Base-by-base conservation (phyloP, 2,329 filamentous ascomycete species). In the Fusarium liriodendri region DNA sequence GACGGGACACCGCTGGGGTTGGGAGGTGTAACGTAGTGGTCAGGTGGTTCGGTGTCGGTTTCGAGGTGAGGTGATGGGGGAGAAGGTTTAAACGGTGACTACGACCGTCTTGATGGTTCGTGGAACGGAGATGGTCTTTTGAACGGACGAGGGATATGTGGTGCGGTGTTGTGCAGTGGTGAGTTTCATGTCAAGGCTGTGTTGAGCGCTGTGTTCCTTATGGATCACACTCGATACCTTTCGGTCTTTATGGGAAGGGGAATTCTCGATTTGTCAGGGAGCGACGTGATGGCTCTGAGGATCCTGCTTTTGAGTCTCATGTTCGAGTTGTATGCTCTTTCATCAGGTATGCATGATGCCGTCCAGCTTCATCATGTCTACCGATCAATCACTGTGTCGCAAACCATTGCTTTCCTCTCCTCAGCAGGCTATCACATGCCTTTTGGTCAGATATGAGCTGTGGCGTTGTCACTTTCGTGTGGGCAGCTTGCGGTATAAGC, bases 41-140 rank as follows among this genome's bases (percentile, higher is more conserved):
- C 16, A 25, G 55, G 71, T 63, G 66, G 62, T 73, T 65, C 45
- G 18, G 40, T 50, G 59, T 37, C 32, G n/a, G 45, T 38, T 62
- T 62, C 60, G 38, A 22, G 27, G 32, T 45, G 27, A 45, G 45
- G 60, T 37, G 37, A 47, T 40, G 47, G 57, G 50, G 14, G 25
- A 52, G 54, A 32, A 58, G 54, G 45, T 60, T 47, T 35, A 64
- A 68, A 68, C 47, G 62, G 63, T 29, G 20, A 14, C 3, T 2
- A n/a, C 7, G 40, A 73, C 58, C 70, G 70, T 72, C 65, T 58
- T 35, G 54, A 6, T 37, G n/a, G 22, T 37, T 58, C 14, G n/a
- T 38, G 22, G 38, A 35, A 35, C 32, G 32, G 33, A 58, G 14
- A 38, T 58, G 33, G 33, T 5, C 16, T n/a, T 29, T 52, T 29